phyloP scores from a whole-genome alignment of 2,329 filamentous ascomycete genomes.

The Reticulascus tulasneorum region DNA sequence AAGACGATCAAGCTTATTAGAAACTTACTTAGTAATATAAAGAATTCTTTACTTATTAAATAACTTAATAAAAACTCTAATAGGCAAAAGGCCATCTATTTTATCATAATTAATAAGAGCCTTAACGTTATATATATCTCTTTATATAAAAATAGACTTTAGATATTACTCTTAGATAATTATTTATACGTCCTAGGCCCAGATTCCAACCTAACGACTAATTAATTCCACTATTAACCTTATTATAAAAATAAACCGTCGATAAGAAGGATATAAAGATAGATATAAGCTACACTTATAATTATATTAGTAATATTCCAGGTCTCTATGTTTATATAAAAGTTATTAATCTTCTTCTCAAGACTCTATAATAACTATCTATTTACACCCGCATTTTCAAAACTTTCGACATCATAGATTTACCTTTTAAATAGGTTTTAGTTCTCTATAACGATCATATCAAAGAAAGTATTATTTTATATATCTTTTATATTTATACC shows the following conservation, averaged over 20 bases:
- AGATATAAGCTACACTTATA: no score
- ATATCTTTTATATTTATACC: slow-evolving; percentile 3
- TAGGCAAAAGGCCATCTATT: slow-evolving; percentile 8
- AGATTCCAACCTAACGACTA: no score
- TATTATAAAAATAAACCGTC: no score
- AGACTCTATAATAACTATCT: slow-evolving; percentile 10
- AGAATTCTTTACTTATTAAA: slow-evolving; percentile 14
- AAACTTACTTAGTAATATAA: slow-evolving; percentile 13
- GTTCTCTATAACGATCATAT: slow-evolving; percentile 10
- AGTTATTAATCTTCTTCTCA: slow-evolving; percentile 6
- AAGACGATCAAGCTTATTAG: slow-evolving; percentile 11
- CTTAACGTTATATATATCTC: slow-evolving; percentile 15
- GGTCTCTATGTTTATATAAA: background rate
- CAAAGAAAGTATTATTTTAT: slow-evolving; percentile 5
- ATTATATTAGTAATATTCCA: slow-evolving; percentile 8
- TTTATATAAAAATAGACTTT: slow-evolving; percentile 7
- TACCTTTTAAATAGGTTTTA: background rate
- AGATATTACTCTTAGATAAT: no score
- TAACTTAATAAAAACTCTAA: slow-evolving; percentile 14
- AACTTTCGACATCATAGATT: slow-evolving; percentile 8
- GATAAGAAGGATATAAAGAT: no score
- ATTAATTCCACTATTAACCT: no score
- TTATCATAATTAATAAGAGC: slow-evolving; percentile 12
- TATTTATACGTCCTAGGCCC: no score
- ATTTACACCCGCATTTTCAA: slow-evolving; percentile 12